Evolutionary conservation across 768 basidiomycete species (phyloP).

Genomic region (Pisolithus albus): DNA sequence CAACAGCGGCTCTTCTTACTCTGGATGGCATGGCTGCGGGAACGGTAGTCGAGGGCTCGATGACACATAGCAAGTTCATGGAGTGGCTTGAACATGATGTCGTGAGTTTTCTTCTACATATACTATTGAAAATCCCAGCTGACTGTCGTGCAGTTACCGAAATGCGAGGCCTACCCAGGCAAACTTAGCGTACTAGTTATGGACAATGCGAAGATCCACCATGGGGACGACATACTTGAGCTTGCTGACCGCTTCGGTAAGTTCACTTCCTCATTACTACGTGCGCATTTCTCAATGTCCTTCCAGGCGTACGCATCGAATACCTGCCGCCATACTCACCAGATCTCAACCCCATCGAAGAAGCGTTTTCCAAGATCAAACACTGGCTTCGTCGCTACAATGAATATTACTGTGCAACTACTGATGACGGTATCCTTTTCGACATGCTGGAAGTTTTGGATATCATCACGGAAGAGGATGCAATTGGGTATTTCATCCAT

Average conservation of each 20-base stretch:
- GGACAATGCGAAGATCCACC: slow-evolving; percentile 11
- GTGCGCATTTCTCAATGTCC: background rate
- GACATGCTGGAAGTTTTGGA: background rate
- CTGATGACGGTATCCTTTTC: background rate
- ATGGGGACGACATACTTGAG: slow-evolving; percentile 7
- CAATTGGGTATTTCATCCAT: background rate
- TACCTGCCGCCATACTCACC: slow-evolving; percentile 35
- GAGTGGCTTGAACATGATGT: no score
- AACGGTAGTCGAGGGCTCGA: no score
- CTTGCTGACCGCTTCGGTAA: slow-evolving; percentile 18
- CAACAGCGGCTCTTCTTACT: no score
- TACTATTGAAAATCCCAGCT: no score
- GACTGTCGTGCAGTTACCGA: slow-evolving; percentile 13
- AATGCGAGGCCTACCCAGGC: slow-evolving; percentile 13
- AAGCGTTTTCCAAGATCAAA: slow-evolving; percentile 35
- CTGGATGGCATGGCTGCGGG: no score
- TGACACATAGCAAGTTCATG: no score
- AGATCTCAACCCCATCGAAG: slow-evolving; percentile 35
- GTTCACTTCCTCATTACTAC: background rate
- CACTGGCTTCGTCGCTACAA: slow-evolving; percentile 2
- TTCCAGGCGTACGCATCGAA: slow-evolving; percentile 20
- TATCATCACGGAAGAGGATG: background rate
- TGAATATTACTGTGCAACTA: background rate
- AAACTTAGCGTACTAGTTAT: slow-evolving; percentile 9
- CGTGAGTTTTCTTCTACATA: no score